These are phyloP conservation scores for Colletotrichum cordylinicola DNA, from an alignment of 2,329 filamentous ascomycete genomes.

Conservation along the genomic window DNA sequence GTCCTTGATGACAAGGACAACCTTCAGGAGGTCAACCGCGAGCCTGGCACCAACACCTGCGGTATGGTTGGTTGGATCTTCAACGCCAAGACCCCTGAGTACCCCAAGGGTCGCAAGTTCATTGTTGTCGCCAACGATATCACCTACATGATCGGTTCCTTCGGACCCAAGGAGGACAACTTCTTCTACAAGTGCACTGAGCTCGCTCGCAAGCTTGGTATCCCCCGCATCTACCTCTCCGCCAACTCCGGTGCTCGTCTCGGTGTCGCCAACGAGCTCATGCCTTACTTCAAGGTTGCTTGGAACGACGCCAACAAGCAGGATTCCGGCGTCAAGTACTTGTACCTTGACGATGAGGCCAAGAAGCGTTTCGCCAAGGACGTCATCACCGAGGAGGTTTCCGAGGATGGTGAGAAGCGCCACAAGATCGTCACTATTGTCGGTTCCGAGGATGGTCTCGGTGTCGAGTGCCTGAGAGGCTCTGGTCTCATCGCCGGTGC, in stretches of 20 bases:
- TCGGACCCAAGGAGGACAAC: slow-evolving; percentile 93
- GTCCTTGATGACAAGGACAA: slow-evolving; percentile 94
- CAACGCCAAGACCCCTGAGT: slow-evolving; percentile 93
- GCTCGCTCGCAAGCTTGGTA: slow-evolving; percentile 89
- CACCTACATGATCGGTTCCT: slow-evolving; percentile 98
- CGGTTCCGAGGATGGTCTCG: slow-evolving; percentile 92
- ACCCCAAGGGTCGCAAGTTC: slow-evolving; percentile 89
- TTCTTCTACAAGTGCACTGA: slow-evolving; percentile 99
- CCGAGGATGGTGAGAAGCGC: slow-evolving; percentile 86
- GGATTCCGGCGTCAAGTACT: slow-evolving; percentile 92
- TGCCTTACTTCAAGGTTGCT: slow-evolving; percentile 95
- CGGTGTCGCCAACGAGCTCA: slow-evolving; percentile 94
- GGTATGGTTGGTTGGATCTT: slow-evolving; percentile 99
- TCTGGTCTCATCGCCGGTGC: slow-evolving; percentile 98
- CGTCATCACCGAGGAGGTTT: slow-evolving; percentile 80
- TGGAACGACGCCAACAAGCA: slow-evolving; percentile 88
- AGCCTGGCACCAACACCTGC: slow-evolving; percentile 92
- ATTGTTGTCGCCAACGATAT: slow-evolving; percentile 99
- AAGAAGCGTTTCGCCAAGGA: slow-evolving; percentile 85
- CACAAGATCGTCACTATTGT: slow-evolving; percentile 95
- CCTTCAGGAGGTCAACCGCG: slow-evolving; percentile 89
- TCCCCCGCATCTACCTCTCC: slow-evolving; percentile 96
- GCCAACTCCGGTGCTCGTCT: slow-evolving; percentile 98
- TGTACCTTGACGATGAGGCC: slow-evolving; percentile 87
- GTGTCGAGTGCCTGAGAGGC: slow-evolving; percentile 95